These are phyloP conservation scores for Cryptococcus sp. DNA, from an alignment of 1,284 basidiomycete species.

Conservation along the genomic window DNA sequence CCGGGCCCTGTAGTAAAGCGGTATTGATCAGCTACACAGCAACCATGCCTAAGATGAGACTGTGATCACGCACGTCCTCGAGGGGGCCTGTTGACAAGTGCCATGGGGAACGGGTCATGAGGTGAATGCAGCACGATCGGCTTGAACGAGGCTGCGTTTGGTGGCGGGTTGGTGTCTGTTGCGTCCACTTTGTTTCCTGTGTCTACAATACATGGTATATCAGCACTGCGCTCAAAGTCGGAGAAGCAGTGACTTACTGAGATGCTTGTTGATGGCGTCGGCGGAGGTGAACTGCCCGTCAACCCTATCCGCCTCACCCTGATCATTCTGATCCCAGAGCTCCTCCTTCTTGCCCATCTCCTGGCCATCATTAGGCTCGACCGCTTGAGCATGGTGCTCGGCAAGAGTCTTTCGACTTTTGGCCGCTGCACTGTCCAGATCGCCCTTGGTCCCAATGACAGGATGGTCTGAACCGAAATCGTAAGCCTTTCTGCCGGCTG, in stretches of 20 bases:
- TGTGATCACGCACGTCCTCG: constrained; percentile 55
- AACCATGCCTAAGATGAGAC: no score
- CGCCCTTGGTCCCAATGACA: constrained; percentile 22
- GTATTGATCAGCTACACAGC: background rate
- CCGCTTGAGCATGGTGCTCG: constrained; percentile 22
- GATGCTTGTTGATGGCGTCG: constrained; percentile 19
- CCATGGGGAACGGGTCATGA: constrained; percentile 68
- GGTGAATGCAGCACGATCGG: constrained; percentile 59
- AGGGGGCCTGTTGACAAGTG: constrained; percentile 66
- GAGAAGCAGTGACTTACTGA: constrained; percentile 17
- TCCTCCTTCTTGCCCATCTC: constrained; percentile 10
- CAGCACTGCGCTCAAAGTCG: no score
- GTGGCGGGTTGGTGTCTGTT: constrained; percentile 14
- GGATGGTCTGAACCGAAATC: constrained; percentile 30
- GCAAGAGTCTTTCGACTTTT: constrained; percentile 24
- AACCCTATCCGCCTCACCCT: constrained; percentile 23
- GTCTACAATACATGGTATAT: constrained; percentile 4
- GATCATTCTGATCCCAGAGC: constrained; percentile 18
- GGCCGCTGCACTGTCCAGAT: constrained; percentile 20
- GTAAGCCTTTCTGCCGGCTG: constrained; percentile 11
- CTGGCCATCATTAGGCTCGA: constrained; percentile 8
- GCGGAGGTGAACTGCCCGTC: constrained; percentile 12
- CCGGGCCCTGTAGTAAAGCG: constrained; percentile 20
- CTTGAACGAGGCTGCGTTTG: constrained; percentile 45
- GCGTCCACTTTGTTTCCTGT: constrained; percentile 22